phyloP scores from a whole-genome alignment of 2,329 filamentous ascomycete species.

The Apiospora aurea region DNA sequence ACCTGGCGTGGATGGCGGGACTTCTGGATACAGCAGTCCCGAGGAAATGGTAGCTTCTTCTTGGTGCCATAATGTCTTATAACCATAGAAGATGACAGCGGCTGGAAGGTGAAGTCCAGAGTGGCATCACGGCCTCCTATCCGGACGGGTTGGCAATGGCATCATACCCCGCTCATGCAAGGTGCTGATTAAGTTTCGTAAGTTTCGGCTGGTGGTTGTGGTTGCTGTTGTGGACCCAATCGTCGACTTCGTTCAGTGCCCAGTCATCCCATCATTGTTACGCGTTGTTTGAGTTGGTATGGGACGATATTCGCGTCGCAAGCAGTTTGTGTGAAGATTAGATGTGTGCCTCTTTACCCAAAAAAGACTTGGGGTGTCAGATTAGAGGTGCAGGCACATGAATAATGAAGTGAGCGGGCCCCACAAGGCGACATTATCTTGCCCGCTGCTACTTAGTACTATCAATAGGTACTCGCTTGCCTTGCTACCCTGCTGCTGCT shows the following conservation, averaged over 20 bases:
- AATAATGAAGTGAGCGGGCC: not conserved
- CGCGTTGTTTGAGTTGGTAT: not conserved
- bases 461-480: too few relatives aligned
- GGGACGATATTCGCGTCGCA: not conserved
- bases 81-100: not conserved
- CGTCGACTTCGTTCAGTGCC: not conserved
- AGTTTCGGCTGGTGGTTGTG: not conserved
- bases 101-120: not conserved
- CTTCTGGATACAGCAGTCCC: not conserved
- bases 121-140: not conserved
- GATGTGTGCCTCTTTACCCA: not conserved
- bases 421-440: not conserved
- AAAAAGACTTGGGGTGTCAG: not conserved
- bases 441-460: too few relatives aligned
- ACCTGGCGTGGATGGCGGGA: not conserved
- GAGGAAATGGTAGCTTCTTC: not conserved
- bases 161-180: slow-evolving; percentile 1
- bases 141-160: not conserved
- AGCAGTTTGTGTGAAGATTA: not conserved
- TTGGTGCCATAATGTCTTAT: not conserved
- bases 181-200: not conserved
- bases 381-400: not conserved
- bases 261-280: not conserved
- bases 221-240: not conserved
- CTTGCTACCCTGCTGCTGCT: too few relatives aligned